These are phyloP conservation scores for Westerdykella ornata DNA, from an alignment of 2,329 filamentous ascomycete genomes.

Conservation along the genomic window DNA sequence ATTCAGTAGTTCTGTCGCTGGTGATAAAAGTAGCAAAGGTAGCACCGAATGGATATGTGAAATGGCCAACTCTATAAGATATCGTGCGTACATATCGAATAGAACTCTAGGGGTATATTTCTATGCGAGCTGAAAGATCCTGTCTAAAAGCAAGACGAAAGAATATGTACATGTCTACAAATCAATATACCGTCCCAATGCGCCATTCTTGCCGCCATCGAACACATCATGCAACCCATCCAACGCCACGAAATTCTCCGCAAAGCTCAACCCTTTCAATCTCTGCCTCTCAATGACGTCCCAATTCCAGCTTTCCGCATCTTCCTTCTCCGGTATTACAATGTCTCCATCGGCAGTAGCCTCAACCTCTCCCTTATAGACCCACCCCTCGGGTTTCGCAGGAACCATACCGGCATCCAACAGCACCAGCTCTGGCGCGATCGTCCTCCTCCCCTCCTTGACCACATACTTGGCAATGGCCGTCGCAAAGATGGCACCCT, in stretches of 20 bases:
- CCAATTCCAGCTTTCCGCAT: slow-evolving; percentile 51
- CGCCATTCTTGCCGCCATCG: slow-evolving; percentile 38
- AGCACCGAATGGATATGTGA: too few species aligned
- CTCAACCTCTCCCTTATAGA: slow-evolving; percentile 12
- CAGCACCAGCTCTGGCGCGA: slow-evolving; percentile 73
- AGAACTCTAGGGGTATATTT: too few species aligned
- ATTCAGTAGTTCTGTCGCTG: too few species aligned
- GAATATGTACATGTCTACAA: slow-evolving; percentile 17
- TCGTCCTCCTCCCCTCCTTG: slow-evolving; percentile 61
- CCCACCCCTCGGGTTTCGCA: slow-evolving; percentile 55
- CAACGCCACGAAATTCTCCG: slow-evolving; percentile 49
- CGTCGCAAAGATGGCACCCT: slow-evolving; percentile 45
- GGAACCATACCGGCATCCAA: slow-evolving; percentile 68
- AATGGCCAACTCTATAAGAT: too few species aligned
- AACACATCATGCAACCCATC: slow-evolving; percentile 51
- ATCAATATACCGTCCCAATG: slow-evolving; percentile 41
- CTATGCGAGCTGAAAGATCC: too few species aligned
- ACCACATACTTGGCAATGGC: slow-evolving; percentile 47
- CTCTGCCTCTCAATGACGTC: slow-evolving; percentile 54
- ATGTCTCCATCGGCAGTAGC: slow-evolving; percentile 8
- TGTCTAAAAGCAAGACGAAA: slow-evolving; percentile 4
- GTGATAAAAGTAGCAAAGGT: too few species aligned
- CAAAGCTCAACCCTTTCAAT: slow-evolving; percentile 48
- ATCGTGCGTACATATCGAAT: too few species aligned
- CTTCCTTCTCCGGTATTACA: slow-evolving; percentile 26